phyloP scores from a whole-genome alignment of 208 protist genomes.

The Trypanosoma melophagium region DNA sequence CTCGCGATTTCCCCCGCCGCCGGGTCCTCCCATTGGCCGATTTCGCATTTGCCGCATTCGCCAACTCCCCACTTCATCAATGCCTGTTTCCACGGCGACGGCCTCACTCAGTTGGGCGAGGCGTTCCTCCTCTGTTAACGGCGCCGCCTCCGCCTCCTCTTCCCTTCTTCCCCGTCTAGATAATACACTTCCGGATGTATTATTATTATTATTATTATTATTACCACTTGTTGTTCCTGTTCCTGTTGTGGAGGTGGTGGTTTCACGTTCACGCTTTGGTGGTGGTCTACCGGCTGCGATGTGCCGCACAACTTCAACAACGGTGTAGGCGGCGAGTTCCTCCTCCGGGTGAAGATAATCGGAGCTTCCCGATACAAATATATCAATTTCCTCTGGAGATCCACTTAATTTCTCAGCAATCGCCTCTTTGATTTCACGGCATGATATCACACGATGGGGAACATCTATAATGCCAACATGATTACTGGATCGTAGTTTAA shows the following conservation, averaged over 20 bases:
- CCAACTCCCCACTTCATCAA: constrained; percentile 51
- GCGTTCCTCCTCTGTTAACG: constrained; percentile 80
- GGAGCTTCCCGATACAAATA: constrained; percentile 71
- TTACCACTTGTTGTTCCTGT: not conserved
- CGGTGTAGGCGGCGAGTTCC: constrained; percentile 69
- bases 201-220: not conserved
- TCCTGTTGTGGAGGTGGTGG: not conserved
- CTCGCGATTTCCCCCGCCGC: constrained; percentile 25
- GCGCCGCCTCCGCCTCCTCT: constrained; percentile 6
- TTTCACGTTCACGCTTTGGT: constrained; percentile 25
- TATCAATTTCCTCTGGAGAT: constrained; percentile 68
- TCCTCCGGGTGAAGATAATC: constrained; percentile 78
- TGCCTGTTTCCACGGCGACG: constrained; percentile 73
- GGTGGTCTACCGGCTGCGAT: constrained; percentile 35
- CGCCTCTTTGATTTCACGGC: constrained; percentile 62
- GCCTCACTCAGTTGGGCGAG: constrained; percentile 72
- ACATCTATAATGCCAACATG: constrained; percentile 82
- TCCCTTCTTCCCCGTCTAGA: not conserved
- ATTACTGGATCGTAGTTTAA: constrained; percentile 71
- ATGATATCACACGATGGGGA: constrained; percentile 62
- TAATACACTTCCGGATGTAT: not conserved
- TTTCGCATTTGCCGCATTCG: constrained; percentile 19
- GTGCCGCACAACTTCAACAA: constrained; percentile 79
- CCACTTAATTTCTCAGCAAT: constrained; percentile 70
- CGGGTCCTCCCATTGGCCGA: constrained; percentile 13